Evolutionary conservation across 305 asterid genomes (phyloP), one percentile per base, ranked within the genome.

Genomic region (Withania somnifera): DNA sequence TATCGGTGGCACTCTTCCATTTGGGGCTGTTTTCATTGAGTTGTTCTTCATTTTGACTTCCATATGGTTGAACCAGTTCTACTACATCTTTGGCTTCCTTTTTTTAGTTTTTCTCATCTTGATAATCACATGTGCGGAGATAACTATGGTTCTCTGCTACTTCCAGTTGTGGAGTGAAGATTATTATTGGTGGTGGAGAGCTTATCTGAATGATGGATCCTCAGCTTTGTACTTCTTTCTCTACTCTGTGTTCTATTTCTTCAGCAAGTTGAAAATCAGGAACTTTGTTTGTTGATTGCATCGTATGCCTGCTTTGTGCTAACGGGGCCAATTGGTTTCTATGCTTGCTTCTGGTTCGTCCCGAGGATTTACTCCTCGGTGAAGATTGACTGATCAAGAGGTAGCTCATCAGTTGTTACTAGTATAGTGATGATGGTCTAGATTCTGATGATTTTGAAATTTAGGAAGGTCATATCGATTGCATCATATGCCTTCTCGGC

Each of bases 161-260:
- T 92, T 95, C 93, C 98, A 95, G 92, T 81, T 95, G 82, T 95
- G 98, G 92, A 93, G 98, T 67, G 98, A 95, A 86, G 98, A 95
- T 84, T 93, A 95, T 81, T 82, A 91, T 63, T 94, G 98, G 98
- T 94, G 98, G 98, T 94, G 98, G 98, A 91, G 98, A 89, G 97
- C 98, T 63, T 93, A 93, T 82, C 86, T 95, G 34, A 95, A 95
- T 2, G 93, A 98, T 28, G 98, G 98, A 52, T 93, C 98, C 80
- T 95, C 98, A 0, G 97, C 98, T 36, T 67, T 95, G 30, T 95
- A 95, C 91, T 98, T 95, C 61, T 95, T 95, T 92, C 88, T 93
- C 36, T 95, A 95, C 90, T 93, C 98, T 1, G 85, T 91, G 61
- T 95, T 95, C 91, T 95, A 95, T 91, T 95, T 95, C 93, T 95